Evolutionary conservation across 345 rosid genomes (phyloP).

Genomic region (Citrus cavaleriei): DNA sequence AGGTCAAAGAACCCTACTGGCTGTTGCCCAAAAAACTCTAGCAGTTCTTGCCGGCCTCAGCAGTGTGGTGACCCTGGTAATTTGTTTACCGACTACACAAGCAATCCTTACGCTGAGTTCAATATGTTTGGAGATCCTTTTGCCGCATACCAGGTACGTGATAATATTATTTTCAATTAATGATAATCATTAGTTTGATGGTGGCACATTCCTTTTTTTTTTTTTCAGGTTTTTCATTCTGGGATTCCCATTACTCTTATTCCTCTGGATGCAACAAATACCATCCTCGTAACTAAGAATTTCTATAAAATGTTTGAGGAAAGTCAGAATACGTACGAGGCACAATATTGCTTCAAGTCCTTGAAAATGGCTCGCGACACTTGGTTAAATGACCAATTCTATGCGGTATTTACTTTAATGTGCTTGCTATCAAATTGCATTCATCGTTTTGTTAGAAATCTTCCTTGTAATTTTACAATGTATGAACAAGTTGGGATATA

Average conservation of each 20-base stretch:
- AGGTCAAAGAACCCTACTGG: conserved; percentile 59
- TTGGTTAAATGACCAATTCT: conserved; percentile 61
- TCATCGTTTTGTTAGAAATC: background rate
- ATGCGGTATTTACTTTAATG: conserved; percentile 35
- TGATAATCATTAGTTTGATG: background rate
- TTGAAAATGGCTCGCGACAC: conserved; percentile 71
- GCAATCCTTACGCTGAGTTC: conserved; percentile 89
- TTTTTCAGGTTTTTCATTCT: conserved; percentile 72
- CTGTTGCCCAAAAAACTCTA: conserved; percentile 53
- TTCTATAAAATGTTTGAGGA: conserved; percentile 62
- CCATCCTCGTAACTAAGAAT: conserved; percentile 52
- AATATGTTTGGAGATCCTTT: conserved; percentile 85
- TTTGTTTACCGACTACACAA: conserved; percentile 59
- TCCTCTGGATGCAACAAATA: conserved; percentile 92
- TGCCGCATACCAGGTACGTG: conserved; percentile 74
- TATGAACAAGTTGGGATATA: too few species aligned
- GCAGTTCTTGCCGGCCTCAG: conserved; percentile 40
- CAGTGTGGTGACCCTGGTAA: conserved; percentile 76
- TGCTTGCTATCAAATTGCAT: background rate
- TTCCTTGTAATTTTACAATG: background rate
- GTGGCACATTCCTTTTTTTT: background rate
- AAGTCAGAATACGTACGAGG: conserved; percentile 64
- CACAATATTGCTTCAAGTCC: conserved; percentile 71
- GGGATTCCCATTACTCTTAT: conserved; percentile 79
- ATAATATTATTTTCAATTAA: background rate